These are phyloP conservation scores for Alternaria solani DNA, from an alignment of 2,329 filamentous ascomycete genomes.

Conservation along the genomic window DNA sequence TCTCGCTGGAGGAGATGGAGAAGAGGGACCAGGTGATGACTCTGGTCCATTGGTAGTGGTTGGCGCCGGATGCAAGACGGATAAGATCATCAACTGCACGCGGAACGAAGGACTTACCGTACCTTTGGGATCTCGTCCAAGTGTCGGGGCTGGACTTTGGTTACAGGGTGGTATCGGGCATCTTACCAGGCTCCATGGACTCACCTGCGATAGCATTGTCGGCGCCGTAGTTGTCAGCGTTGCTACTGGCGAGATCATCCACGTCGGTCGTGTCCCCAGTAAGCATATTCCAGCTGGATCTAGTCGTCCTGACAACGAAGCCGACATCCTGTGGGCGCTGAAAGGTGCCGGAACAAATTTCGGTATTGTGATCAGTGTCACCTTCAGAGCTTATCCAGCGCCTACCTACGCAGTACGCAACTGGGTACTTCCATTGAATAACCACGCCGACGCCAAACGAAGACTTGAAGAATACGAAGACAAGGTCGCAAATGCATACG, in stretches of 20 bases:
- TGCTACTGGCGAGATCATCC: slow-evolving; percentile 57
- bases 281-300: slow-evolving; percentile 54
- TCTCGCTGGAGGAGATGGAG: slow-evolving; percentile 32
- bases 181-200: slow-evolving; percentile 63
- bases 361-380: slow-evolving; percentile 64
- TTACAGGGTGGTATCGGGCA: slow-evolving; percentile 72
- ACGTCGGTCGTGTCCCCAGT: slow-evolving; percentile 61
- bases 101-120: slow-evolving; percentile 62
- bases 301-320: slow-evolving; percentile 58
- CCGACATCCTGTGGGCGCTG: slow-evolving; percentile 64
- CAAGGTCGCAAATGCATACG: slow-evolving; percentile 52
- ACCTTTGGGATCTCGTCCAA: slow-evolving; percentile 68
- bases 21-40: slow-evolving; percentile 20
- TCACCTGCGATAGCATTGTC: slow-evolving; percentile 67
- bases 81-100: slow-evolving; percentile 60
- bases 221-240: slow-evolving; percentile 67
- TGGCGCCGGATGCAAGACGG: slow-evolving; percentile 65
- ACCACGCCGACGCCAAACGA: slow-evolving; percentile 40
- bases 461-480: slow-evolving; percentile 55
- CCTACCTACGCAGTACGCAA: slow-evolving; percentile 49
- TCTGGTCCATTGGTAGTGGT: slow-evolving; percentile 56
- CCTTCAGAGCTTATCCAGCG: slow-evolving; percentile 58
- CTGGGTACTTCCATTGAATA: slow-evolving; percentile 38
- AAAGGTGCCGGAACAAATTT: slow-evolving; percentile 68
- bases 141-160: slow-evolving; percentile 69